Conservation (phyloP, 202 grass and related monocot species). For the Panicum virgatum region DNA sequence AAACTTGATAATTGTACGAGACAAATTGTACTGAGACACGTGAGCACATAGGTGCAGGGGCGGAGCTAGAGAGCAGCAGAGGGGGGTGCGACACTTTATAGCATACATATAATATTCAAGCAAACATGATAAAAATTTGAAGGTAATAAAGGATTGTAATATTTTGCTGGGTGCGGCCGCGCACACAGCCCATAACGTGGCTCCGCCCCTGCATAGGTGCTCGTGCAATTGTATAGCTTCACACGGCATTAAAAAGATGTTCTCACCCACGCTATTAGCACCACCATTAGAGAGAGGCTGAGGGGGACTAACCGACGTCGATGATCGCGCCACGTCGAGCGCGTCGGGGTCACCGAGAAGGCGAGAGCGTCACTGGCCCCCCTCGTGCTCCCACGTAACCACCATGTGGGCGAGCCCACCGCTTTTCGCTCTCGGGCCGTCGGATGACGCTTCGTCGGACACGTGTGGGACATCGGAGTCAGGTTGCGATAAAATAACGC, state of each 20-base stretch:
- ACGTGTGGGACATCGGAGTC: slow-evolving; percentile 30
- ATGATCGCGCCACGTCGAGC: slow-evolving; percentile 31
- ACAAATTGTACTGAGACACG: too few species aligned
- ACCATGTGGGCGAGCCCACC: slow-evolving; percentile 20
- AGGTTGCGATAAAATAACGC: not conserved
- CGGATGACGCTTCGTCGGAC: not conserved
- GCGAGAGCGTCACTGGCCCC: slow-evolving; percentile 40
- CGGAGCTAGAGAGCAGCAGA: too few species aligned
- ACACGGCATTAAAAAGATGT: not conserved
- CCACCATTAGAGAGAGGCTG: not conserved
- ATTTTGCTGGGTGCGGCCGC: too few species aligned
- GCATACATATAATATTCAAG: too few species aligned
- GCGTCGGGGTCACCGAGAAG: not conserved
- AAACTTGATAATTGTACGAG: too few species aligned
- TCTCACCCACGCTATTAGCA: not conserved
- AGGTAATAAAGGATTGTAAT: too few species aligned
- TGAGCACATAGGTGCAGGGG: too few species aligned
- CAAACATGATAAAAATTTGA: too few species aligned
- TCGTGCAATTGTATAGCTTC: not conserved
- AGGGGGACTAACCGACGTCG: not conserved
- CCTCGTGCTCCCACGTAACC: slow-evolving; percentile 51
- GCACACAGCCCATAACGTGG: too few species aligned
- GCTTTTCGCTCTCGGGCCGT: slow-evolving; percentile 30
- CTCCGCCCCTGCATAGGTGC: too few species aligned
- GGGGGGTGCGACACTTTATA: too few species aligned